Conservation (phyloP, 1,139 yeast species). For the Blastobotrys ciferrii region DNA sequence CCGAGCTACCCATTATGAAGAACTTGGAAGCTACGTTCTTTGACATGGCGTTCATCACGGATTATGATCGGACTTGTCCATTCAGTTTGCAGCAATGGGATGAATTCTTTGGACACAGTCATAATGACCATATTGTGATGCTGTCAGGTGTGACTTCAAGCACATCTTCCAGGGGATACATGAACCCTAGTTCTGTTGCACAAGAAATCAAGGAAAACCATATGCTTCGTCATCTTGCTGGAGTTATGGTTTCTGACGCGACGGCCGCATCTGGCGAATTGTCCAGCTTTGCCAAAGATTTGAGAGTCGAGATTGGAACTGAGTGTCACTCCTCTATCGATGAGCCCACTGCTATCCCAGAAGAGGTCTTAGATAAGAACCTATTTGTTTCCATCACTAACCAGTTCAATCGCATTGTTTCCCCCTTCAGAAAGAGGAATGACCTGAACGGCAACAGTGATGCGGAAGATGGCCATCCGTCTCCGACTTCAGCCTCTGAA, state of each 20-base stretch:
- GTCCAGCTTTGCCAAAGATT: background rate
- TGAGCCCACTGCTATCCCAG: background rate
- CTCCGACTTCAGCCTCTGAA: too few relatives aligned
- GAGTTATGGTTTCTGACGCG: background rate
- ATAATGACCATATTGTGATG: background rate
- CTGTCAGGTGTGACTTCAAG: background rate
- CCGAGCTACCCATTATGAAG: background rate
- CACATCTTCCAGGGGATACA: too few relatives aligned
- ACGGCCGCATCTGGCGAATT: constrained; percentile 1
- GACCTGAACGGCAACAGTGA: background rate
- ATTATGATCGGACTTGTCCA: background rate
- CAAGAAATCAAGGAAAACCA: background rate
- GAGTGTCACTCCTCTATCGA: background rate
- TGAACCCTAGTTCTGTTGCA: background rate
- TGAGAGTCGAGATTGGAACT: background rate
- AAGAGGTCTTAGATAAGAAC: background rate
- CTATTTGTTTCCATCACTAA: background rate
- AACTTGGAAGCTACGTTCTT: background rate
- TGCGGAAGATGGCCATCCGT: too few relatives aligned
- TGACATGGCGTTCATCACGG: background rate
- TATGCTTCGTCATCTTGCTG: background rate
- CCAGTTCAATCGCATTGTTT: background rate
- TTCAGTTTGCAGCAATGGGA: background rate
- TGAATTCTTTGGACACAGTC: background rate
- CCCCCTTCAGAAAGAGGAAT: background rate